A percentile compares a stretch with the other conserved stretches of the same genome.
phyloP scores from a whole-genome alignment of 108 stramenopile genomes.

The Nannochloropsis oceanica region DNA sequence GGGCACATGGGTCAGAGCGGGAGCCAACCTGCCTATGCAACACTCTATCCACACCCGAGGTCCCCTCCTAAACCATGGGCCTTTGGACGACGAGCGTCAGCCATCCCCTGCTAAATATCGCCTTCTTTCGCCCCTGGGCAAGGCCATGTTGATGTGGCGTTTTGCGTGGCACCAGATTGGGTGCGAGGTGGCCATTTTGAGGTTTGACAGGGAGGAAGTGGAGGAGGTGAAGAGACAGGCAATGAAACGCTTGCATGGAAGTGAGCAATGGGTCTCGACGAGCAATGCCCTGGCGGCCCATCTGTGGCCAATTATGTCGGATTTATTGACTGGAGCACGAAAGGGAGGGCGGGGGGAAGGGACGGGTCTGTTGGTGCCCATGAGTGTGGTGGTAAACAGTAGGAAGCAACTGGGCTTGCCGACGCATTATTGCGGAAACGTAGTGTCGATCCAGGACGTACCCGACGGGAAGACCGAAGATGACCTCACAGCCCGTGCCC shows the following conservation, averaged over 20 bases:
- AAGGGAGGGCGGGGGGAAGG: neutral
- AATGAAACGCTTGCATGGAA: neutral
- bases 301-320: neutral
- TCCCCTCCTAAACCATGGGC: neutral
- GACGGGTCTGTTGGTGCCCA: neutral
- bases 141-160: neutral
- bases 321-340: neutral
- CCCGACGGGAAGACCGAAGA: neutral
- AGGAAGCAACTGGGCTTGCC: neutral
- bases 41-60: neutral
- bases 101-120: neutral
- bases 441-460: neutral
- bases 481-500: neutral
- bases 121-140: neutral
- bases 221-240: neutral
- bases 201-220: neutral
- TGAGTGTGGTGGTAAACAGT: neutral
- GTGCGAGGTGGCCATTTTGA: neutral
- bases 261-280: neutral
- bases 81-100: neutral
- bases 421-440: neutral
- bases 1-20: neutral
- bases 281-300: neutral
- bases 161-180: neutral
- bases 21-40: neutral